Base-by-base conservation (phyloP, 306 rosid species). In the Rosa chinensis region DNA sequence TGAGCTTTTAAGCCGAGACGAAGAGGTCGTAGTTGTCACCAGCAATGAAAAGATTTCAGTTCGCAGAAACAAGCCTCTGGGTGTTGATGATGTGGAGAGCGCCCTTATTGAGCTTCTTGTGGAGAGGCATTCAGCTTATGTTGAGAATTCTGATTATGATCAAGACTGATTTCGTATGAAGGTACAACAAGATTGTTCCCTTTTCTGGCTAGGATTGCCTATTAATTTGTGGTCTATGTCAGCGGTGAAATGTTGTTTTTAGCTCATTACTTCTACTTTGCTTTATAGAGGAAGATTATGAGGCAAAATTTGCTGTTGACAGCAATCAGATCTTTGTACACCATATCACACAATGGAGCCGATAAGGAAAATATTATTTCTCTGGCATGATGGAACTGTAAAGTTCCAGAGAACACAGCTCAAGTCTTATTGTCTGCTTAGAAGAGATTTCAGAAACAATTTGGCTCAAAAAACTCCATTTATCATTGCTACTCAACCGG, bases 1-100 rank as follows among this genome's bases (percentile, higher is more conserved):
- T 74, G 98, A 95, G 80, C 94, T 95, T 72, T 83, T 80, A 6
- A 90, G 83, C 74, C 97, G 99, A 42, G 91, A 91, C 79, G 96
- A 95, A 82, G 89, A 91, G 86, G 97, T 92, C 52, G 81, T 87
- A 64, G 88, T 91, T 78, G 97, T 91, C 70, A 91, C 92, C 1
- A 61, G 78, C 50, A 79, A 82, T n/a, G 96, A 84, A 45, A 92
- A 81, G 74, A 85, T 85, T 45, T 28, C 75, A 0, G 98, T 92
- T 86, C 67, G 61, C 74, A 83, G 89, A 55, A 86, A 88, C 64
- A 84, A 80, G 74, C 76, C 81, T 78, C 69, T 16, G 25, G 78
- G 89, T 64, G 81, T 74, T 49, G 79, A 81, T 25, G 97, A 89
- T 10, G 98, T 92, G 66, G 97, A 95, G 86, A 74, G 88, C 50